phyloP scores from a whole-genome alignment of 2,329 filamentous ascomycete species.

The Sordariomycetes sp. region DNA sequence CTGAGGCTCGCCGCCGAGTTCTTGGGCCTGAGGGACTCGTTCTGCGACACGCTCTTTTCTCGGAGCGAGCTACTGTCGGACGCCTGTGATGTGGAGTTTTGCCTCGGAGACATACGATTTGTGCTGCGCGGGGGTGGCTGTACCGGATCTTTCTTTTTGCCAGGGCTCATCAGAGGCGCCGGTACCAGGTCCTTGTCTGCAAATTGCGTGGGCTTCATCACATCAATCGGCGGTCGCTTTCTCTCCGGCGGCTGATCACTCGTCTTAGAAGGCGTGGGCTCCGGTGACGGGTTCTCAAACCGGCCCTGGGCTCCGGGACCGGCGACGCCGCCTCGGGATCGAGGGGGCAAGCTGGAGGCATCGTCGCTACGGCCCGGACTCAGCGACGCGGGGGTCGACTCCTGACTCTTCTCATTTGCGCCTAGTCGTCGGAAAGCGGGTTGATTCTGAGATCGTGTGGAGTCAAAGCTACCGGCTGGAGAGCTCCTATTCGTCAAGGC shows the following conservation, averaged over 20 bases:
- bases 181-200: conserved; percentile 44
- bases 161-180: conserved; percentile 44
- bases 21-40: conserved; percentile 7
- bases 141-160: conserved; percentile 30
- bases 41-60: conserved; percentile 6
- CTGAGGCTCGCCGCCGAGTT: conserved; percentile 6
- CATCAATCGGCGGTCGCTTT: conserved; percentile 57
- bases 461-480: conserved; percentile 41
- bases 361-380: conserved; percentile 39
- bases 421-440: conserved; percentile 33
- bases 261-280: conserved; percentile 10
- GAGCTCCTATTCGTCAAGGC: conserved; percentile 22
- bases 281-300: conserved; percentile 7
- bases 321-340: conserved; percentile 39
- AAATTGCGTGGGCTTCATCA: conserved; percentile 35
- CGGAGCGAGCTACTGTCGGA: conserved; percentile 9
- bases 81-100: conserved; percentile 21
- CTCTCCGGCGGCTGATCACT: conserved; percentile 43
- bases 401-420: conserved; percentile 44
- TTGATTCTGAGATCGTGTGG: conserved; percentile 28
- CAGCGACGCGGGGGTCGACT: conserved; percentile 40
- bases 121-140: conserved; percentile 40
- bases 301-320: conserved; percentile 17
- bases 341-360: conserved; percentile 34
- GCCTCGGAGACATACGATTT: conserved; percentile 34